Percentiles rank a stretch among this genome's conserved stretches.
phyloP scores from a whole-genome alignment of 108 stramenopile species.

The Chaetoceros muelleri region DNA sequence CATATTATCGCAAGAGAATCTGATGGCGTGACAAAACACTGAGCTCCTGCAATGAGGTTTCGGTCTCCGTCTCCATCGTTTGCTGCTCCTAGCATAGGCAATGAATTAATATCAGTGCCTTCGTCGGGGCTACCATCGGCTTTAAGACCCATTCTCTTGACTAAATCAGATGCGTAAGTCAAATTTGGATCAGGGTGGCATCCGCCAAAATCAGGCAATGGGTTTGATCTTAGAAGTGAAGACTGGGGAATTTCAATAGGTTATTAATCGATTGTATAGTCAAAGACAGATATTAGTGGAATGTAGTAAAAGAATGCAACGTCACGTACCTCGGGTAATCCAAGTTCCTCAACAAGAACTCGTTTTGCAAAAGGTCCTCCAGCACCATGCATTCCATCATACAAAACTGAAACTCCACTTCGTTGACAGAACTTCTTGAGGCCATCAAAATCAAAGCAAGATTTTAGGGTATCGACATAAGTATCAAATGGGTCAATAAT shows the following conservation, averaged over 20 bases:
- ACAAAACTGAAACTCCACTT: constrained; percentile 79
- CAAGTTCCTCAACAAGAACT: constrained; percentile 91
- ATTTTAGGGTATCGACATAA: constrained; percentile 76
- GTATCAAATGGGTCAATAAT: constrained; percentile 79
- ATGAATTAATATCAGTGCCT: constrained; percentile 15
- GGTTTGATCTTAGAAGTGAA: constrained; percentile 80
- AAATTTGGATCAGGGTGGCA: constrained; percentile 99
- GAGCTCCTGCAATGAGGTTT: constrained; percentile 95
- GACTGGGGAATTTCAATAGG: constrained; percentile 14
- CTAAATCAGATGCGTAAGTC: constrained; percentile 91
- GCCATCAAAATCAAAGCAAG: constrained; percentile 91
- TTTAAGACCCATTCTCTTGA: constrained; percentile 84
- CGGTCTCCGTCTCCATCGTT: constrained; percentile 99
- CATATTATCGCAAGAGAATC: constrained; percentile 96
- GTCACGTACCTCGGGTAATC: constrained; percentile 56
- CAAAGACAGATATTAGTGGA: background rate
- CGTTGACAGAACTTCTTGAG: constrained; percentile 61
- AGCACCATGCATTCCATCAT: constrained; percentile 99
- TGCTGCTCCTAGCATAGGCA: constrained; percentile 90
- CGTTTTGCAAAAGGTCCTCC: constrained; percentile 91
- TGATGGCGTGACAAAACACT: constrained; percentile 97
- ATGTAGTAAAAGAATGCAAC: too few relatives aligned
- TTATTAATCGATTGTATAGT: background rate
- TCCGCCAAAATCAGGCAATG: constrained; percentile 90
- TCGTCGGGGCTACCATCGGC: constrained; percentile 66